These are phyloP conservation scores for Pestalotiopsis sp. DNA, from an alignment of 2,329 filamentous ascomycete species.

Conservation along the genomic window DNA sequence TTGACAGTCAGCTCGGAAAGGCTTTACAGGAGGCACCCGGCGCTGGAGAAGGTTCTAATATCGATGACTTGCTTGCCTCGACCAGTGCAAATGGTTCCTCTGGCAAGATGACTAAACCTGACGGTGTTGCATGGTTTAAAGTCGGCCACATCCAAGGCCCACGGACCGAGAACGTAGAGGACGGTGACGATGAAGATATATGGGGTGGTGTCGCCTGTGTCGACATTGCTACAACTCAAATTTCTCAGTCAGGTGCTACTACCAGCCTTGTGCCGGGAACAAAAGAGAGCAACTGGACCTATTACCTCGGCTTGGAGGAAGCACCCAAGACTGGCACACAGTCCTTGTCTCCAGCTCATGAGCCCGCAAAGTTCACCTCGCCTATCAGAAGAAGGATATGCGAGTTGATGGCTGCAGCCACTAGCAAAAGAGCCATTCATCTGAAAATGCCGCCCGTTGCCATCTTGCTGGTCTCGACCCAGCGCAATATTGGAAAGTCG, in stretches of 20 bases:
- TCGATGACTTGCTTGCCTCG: slow-evolving; percentile 70
- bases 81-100: slow-evolving; percentile 46
- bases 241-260: slow-evolving; percentile 89
- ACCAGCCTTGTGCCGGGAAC: slow-evolving; percentile 78
- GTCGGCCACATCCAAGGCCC: slow-evolving; percentile 72
- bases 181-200: slow-evolving; percentile 64
- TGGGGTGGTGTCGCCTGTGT: slow-evolving; percentile 90
- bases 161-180: slow-evolving; percentile 53
- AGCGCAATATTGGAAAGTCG: slow-evolving; percentile 92
- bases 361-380: slow-evolving; percentile 54
- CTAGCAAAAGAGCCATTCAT: slow-evolving; percentile 83
- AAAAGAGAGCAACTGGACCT: slow-evolving; percentile 80
- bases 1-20: slow-evolving; percentile 83
- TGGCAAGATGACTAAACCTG: slow-evolving; percentile 38
- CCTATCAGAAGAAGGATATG: slow-evolving; percentile 72
- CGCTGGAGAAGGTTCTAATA: slow-evolving; percentile 59
- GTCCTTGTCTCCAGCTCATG: slow-evolving; percentile 41
- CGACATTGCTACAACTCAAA: slow-evolving; percentile 82
- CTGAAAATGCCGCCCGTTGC: slow-evolving; percentile 86
- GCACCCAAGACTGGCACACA: slow-evolving; percentile 53
- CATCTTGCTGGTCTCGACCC: slow-evolving; percentile 86
- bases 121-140: slow-evolving; percentile 87
- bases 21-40: slow-evolving; percentile 74
- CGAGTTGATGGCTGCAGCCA: slow-evolving; percentile 85
- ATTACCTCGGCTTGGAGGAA: slow-evolving; percentile 80